Base-by-base conservation (phyloP, 768 basidiomycete species). In the Melanogaster broomeanus region DNA sequence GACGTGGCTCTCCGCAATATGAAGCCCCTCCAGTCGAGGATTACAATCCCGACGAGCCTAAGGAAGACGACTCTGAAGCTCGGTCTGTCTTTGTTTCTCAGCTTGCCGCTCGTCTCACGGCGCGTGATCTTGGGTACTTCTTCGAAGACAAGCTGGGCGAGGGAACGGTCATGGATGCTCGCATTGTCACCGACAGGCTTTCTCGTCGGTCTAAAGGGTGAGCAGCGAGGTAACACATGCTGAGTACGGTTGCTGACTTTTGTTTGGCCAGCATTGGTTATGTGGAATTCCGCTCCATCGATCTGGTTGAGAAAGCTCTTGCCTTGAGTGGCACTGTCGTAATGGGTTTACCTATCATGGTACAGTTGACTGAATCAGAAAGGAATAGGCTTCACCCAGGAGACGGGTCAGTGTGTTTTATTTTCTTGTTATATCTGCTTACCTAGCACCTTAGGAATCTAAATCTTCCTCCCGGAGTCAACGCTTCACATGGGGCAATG, bases 41-140 rank as follows among this genome's bases (percentile, higher is more conserved):
- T 48, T 88, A 85, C 66, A 88, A 88, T 58, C 85, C 87, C 27
- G 92, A 96, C 60, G 93, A 98, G 58, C 87, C 88, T 7, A 88
- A 88, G 63, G 92, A 94, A 71, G 93, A 98, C 67, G 96, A 98
- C 66, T 94, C 93, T 49, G 97, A 98, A 84, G 88, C 92, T 65
- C 89, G 97, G 71, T 98, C 97, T 62, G 93, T 98, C 60, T 98
- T 98, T 74, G 93, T 97, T 67, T 96, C 95, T 62, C 97, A 98
- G 75, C 86, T 99, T 68, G 93, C 97, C 62, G 93, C 94, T 55
- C 88, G 93, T 65, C 84, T 98, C 68, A 98, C 95, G 52, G 93
- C 95, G 62, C 85, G 93, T 68, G 97, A 99, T 76, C 77, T 99
- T 73, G 95, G 95, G 59, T 91, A 94, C 74, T 99, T 99, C 78